These are phyloP conservation scores for Kurtzmaniella quercitrusa DNA, from an alignment of 1,139 yeast genomes.

Conservation along the genomic window DNA sequence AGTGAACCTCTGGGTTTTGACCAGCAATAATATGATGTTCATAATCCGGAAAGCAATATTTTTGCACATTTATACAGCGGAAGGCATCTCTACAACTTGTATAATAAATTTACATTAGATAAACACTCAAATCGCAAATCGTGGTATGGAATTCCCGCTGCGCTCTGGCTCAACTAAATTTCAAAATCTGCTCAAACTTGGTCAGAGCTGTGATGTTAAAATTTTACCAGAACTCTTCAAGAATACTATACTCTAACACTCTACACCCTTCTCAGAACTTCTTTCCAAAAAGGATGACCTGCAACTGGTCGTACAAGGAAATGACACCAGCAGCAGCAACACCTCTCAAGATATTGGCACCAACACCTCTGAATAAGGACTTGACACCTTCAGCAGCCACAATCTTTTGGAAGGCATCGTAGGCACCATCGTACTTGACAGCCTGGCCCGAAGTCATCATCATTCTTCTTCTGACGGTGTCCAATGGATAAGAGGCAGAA, in stretches of 20 bases:
- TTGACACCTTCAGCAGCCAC: constrained; percentile 68
- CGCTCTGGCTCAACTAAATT: too few relatives aligned
- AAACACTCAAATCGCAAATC: not conserved
- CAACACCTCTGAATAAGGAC: constrained; percentile 81
- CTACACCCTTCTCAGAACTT: constrained; percentile 50
- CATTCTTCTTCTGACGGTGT: constrained; percentile 84
- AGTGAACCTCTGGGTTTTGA: too few relatives aligned
- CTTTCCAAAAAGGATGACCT: constrained; percentile 69
- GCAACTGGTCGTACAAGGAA: constrained; percentile 76
- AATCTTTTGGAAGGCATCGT: constrained; percentile 68
- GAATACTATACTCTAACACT: too few relatives aligned
- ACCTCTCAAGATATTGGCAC: constrained; percentile 85
- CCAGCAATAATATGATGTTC: too few relatives aligned
- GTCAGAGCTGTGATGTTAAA: too few relatives aligned
- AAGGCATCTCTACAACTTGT: not conserved
- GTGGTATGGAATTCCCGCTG: too few relatives aligned
- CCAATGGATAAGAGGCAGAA: constrained; percentile 77
- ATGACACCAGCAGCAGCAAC: constrained; percentile 87
- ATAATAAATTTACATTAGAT: not conserved
- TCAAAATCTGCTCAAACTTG: too few relatives aligned
- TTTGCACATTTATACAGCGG: too few relatives aligned
- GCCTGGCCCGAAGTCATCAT: constrained; percentile 85
- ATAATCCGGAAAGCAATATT: too few relatives aligned
- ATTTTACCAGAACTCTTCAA: too few relatives aligned
- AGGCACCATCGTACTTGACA: constrained; percentile 70